These are phyloP conservation scores for Phaeosphaeriaceae sp. DNA, from an alignment of 2,329 filamentous ascomycete genomes.

Conservation along the genomic window DNA sequence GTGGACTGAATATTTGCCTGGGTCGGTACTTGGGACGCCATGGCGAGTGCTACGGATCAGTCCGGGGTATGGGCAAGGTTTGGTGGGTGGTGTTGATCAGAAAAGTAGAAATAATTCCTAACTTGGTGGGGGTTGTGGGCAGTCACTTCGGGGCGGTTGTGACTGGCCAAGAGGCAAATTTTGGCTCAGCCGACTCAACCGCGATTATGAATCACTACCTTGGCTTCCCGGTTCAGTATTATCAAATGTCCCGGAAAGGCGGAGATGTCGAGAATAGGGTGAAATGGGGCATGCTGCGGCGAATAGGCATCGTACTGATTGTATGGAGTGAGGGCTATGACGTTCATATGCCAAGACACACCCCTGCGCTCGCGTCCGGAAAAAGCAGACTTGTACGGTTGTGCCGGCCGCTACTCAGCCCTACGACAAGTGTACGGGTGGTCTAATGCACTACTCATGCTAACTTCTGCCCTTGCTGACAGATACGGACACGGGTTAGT, in stretches of 20 bases:
- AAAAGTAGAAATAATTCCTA: slow-evolving; percentile 24
- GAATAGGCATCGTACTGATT: slow-evolving; percentile 10
- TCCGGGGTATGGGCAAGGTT: background rate
- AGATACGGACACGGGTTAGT: no score
- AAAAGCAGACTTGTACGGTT: no score
- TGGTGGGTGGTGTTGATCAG: slow-evolving; percentile 7
- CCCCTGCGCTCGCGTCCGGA: background rate
- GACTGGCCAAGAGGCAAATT: slow-evolving; percentile 34
- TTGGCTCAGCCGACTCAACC: slow-evolving; percentile 9
- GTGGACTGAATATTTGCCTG: slow-evolving; percentile 45
- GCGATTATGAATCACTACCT: slow-evolving; percentile 13
- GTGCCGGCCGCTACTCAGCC: slow-evolving; percentile 18
- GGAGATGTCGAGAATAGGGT: background rate
- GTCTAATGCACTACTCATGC: slow-evolving; percentile 5
- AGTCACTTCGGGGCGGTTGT: slow-evolving; percentile 18
- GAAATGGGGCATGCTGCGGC: slow-evolving; percentile 10
- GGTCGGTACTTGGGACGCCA: slow-evolving; percentile 44
- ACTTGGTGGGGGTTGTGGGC: slow-evolving; percentile 36
- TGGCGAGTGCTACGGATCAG: slow-evolving; percentile 19
- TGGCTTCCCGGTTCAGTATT: no score
- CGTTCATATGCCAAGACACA: slow-evolving; percentile 18
- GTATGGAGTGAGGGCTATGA: slow-evolving; percentile 12
- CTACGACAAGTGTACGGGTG: slow-evolving; percentile 1
- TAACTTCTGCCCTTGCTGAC: slow-evolving; percentile 1
- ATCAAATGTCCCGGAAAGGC: no score